Conservation (phyloP, 139 green algal species). For the Chlamydomonas schloesseri region DNA sequence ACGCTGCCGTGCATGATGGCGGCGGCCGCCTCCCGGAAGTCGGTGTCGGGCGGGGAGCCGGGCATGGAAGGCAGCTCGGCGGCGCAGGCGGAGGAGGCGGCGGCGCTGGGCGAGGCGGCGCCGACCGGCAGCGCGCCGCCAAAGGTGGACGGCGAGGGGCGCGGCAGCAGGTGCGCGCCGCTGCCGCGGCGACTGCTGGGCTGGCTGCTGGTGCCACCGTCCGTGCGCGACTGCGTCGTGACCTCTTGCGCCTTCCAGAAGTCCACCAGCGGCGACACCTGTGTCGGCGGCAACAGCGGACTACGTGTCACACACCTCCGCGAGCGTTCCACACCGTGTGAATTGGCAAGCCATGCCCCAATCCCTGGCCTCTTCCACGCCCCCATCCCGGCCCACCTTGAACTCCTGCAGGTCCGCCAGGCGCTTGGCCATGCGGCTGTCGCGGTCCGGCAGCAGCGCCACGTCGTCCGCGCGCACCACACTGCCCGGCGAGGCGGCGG, state of each 20-base stretch:
- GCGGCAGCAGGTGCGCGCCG: background rate
- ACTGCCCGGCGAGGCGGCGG: background rate
- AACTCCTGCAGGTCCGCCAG: constrained; percentile 13
- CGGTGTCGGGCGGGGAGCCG: background rate
- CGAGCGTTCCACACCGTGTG: no score
- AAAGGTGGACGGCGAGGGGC: background rate
- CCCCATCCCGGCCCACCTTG: no score
- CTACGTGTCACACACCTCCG: background rate
- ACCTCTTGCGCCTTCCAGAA: constrained; percentile 35
- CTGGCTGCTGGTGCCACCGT: no score
- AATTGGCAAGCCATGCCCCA: no score
- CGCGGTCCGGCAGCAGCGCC: background rate
- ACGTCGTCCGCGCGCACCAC: constrained; percentile 34
- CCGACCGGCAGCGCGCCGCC: background rate
- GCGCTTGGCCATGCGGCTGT: constrained; percentile 1
- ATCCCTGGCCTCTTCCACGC: no score
- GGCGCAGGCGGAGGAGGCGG: background rate
- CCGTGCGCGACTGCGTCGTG: no score
- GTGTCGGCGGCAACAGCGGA: no score
- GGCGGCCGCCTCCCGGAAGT: background rate
- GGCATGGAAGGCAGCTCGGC: background rate
- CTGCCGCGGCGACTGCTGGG: background rate
- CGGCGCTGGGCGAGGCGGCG: background rate
- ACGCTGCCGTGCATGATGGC: no score
- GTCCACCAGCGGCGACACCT: constrained; percentile 45